Evolutionary conservation across 352 stramenopile species (phyloP).

Genomic region (Globisporangium heterothallicum): DNA sequence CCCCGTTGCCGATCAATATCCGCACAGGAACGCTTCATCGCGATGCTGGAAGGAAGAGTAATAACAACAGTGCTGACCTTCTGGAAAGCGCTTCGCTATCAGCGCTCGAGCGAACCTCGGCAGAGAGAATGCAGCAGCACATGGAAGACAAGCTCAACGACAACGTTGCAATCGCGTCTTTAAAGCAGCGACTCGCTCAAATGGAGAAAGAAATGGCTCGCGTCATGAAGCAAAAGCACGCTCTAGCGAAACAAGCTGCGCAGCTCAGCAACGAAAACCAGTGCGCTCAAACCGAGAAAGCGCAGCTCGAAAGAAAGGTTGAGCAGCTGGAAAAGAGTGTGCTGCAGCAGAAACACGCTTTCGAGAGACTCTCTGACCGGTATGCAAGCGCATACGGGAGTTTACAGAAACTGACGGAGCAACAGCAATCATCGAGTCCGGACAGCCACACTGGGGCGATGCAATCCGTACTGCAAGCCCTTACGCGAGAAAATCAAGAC

Average conservation of each 20-base stretch:
- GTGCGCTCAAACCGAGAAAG: slow-evolving; percentile 27
- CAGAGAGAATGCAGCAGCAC: slow-evolving; percentile 16
- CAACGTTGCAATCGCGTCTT: slow-evolving; percentile 33
- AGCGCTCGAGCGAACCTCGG: neutral
- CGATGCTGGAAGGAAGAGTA: slow-evolving; percentile 6
- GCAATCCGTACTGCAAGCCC: slow-evolving; percentile 45
- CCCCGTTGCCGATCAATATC: slow-evolving; percentile 50
- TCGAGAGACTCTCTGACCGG: slow-evolving; percentile 57
- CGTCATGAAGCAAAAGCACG: slow-evolving; percentile 20
- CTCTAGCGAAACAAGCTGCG: slow-evolving; percentile 32
- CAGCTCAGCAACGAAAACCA: slow-evolving; percentile 36
- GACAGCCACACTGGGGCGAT: slow-evolving; percentile 15
- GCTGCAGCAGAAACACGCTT: slow-evolving; percentile 50
- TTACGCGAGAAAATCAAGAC: slow-evolving; percentile 69
- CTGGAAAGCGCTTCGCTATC: neutral
- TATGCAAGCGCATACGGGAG: slow-evolving; percentile 51
- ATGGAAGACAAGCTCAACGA: slow-evolving; percentile 24
- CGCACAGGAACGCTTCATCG: slow-evolving; percentile 26
- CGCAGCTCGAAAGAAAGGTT: slow-evolving; percentile 29
- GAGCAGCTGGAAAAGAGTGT: slow-evolving; percentile 39
- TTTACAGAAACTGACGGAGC: slow-evolving; percentile 50
- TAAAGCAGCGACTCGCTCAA: slow-evolving; percentile 36
- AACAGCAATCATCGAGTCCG: slow-evolving; percentile 15
- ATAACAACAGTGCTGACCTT: slow-evolving; percentile 14
- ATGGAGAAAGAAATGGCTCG: slow-evolving; percentile 39